Evolutionary conservation across 1,284 basidiomycete genomes (phyloP).

Genomic region (Sporisorium reilianum): DNA sequence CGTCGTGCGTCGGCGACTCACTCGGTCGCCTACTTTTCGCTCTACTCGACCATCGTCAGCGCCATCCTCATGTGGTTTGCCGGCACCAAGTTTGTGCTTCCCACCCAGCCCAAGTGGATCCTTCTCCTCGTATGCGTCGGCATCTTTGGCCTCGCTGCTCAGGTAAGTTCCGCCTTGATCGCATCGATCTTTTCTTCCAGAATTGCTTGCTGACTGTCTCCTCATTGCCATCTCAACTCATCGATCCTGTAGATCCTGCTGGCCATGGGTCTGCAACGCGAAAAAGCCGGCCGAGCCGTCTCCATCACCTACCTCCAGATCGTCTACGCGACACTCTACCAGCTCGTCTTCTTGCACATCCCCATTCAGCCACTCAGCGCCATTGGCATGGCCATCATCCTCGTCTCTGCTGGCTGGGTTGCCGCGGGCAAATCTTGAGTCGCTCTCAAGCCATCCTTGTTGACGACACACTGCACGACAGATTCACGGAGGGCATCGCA

Average conservation of each 20-base stretch:
- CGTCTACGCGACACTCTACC: conserved; percentile 48
- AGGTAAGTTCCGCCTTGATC: conserved; percentile 4
- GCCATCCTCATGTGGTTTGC: conserved; percentile 65
- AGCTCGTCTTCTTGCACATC: conserved; percentile 48
- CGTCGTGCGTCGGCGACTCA: conserved; percentile 80
- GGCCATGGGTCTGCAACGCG: conserved; percentile 54
- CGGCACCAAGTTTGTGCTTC: conserved; percentile 44
- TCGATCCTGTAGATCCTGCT: conserved; percentile 33
- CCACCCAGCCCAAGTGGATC: conserved; percentile 37
- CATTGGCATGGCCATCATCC: conserved; percentile 49
- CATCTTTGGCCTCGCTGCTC: conserved; percentile 53
- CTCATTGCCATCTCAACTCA: not conserved
- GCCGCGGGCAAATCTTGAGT: conserved; percentile 32
- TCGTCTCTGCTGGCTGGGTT: conserved; percentile 50
- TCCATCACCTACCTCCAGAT: conserved; percentile 50
- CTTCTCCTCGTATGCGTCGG: conserved; percentile 54
- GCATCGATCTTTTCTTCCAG: too few species aligned
- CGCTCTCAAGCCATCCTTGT: not conserved
- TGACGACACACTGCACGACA: not conserved
- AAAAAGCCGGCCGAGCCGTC: conserved; percentile 52
- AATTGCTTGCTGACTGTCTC: too few species aligned
- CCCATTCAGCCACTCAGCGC: conserved; percentile 49
- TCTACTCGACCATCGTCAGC: conserved; percentile 75
- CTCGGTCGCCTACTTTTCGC: conserved; percentile 78
- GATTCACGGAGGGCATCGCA: conserved; percentile 1